These are phyloP conservation scores for Haberlea rhodopensis DNA, from an alignment of 257 asterid genomes.

Conservation along the genomic window DNA sequence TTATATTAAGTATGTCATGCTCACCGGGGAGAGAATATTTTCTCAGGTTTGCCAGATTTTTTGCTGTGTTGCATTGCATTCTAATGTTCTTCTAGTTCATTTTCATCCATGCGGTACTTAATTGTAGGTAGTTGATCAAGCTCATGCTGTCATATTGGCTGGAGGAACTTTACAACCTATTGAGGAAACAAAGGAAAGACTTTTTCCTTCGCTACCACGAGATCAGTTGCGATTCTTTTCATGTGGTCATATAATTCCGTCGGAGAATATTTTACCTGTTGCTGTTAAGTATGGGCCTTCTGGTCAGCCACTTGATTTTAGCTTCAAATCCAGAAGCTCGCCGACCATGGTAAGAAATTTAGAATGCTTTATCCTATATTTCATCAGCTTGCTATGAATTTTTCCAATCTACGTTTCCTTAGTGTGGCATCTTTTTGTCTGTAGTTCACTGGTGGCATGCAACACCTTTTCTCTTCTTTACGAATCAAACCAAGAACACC, in stretches of 20 bases:
- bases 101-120: slow-evolving; percentile 2
- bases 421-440: slow-evolving; percentile 12
- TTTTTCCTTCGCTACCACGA: slow-evolving; percentile 62
- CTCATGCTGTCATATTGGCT: slow-evolving; percentile 86
- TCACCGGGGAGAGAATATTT: slow-evolving; percentile 91
- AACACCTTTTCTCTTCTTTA: too few species aligned
- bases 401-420: not conserved
- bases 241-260: slow-evolving; percentile 84
- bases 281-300: slow-evolving; percentile 89
- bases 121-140: slow-evolving; percentile 59
- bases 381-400: slow-evolving; percentile 7
- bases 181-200: slow-evolving; percentile 92
- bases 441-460: too few species aligned
- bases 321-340: slow-evolving; percentile 74
- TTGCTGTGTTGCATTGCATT: slow-evolving; percentile 13
- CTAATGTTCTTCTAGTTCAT: not conserved
- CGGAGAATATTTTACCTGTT: slow-evolving; percentile 78
- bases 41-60: slow-evolving; percentile 64
- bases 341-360: slow-evolving; percentile 59
- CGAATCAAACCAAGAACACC: too few species aligned
- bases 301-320: slow-evolving; percentile 71
- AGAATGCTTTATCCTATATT: slow-evolving; percentile 8
- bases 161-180: slow-evolving; percentile 98
- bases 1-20: slow-evolving; percentile 84
- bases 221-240: slow-evolving; percentile 71